phyloP scores from a whole-genome alignment of 164 flowering plant genomes.

The Macadamia integrifolia region DNA sequence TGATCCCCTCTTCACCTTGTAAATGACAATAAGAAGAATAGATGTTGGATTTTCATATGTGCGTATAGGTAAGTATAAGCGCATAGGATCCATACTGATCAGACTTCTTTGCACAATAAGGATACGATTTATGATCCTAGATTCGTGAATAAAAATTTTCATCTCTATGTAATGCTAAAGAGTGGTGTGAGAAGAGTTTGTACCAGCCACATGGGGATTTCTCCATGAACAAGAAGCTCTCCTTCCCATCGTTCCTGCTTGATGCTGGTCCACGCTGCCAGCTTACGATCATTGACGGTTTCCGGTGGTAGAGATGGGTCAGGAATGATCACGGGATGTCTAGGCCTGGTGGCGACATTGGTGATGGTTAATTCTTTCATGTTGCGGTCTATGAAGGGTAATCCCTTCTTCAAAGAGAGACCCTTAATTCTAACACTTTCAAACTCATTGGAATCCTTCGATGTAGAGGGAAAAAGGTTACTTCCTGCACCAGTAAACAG shows the following conservation, averaged over 20 bases:
- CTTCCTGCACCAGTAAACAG: conserved; percentile 16
- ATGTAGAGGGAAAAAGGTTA: conserved; percentile 6
- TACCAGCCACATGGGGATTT: conserved; percentile 92
- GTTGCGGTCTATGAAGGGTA: not conserved
- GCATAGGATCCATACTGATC: too few relatives aligned
- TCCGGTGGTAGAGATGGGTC: conserved; percentile 17
- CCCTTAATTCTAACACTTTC: not conserved
- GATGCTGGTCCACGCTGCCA: conserved; percentile 84
- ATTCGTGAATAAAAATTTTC: too few relatives aligned
- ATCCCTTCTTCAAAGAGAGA: conserved; percentile 4
- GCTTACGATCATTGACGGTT: conserved; percentile 11
- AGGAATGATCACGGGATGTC: conserved; percentile 13
- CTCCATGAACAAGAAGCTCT: conserved; percentile 69
- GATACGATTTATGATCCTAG: too few relatives aligned
- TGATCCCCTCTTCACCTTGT: too few relatives aligned
- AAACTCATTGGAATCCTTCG: conserved; percentile 1
- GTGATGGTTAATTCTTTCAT: conserved; percentile 15
- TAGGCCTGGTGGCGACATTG: conserved; percentile 36
- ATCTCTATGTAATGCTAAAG: too few relatives aligned
- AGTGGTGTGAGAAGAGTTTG: too few relatives aligned
- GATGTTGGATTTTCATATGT: too few relatives aligned
- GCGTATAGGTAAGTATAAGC: too few relatives aligned
- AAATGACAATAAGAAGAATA: too few relatives aligned
- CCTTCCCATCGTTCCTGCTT: conserved; percentile 86
- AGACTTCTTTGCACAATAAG: too few relatives aligned